A percentile compares a stretch with the other conserved stretches of the same genome.
Conservation (phyloP, 805 yeast genomes). For the Metschnikowia arizonensis region DNA sequence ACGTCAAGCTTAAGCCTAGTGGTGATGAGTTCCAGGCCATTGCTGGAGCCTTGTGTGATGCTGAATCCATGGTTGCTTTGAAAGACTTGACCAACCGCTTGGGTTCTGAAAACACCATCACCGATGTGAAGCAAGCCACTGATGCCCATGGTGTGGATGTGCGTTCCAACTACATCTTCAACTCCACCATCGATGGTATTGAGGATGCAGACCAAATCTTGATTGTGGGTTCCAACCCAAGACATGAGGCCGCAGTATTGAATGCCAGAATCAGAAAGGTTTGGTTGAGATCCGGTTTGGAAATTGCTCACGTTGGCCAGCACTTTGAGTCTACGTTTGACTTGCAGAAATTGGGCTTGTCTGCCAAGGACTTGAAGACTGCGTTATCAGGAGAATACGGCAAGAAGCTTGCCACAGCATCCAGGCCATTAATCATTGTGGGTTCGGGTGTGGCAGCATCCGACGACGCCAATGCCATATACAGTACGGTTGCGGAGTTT, state of each 20-base stretch:
- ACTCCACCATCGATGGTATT: constrained; percentile 72
- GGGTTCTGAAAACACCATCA: constrained; percentile 76
- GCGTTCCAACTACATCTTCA: constrained; percentile 76
- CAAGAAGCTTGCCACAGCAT: constrained; percentile 58
- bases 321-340: constrained; percentile 73
- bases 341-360: constrained; percentile 57
- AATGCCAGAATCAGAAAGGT: constrained; percentile 79
- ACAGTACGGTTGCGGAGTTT: constrained; percentile 57
- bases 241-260: constrained; percentile 86
- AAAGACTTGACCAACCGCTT: constrained; percentile 74
- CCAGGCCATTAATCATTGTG: constrained; percentile 71
- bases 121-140: constrained; percentile 60
- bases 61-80: constrained; percentile 75
- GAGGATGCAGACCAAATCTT: constrained; percentile 80
- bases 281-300: constrained; percentile 67
- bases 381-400: constrained; percentile 72
- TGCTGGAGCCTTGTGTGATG: constrained; percentile 78
- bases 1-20: constrained; percentile 49
- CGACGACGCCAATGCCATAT: constrained; percentile 58
- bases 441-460: constrained; percentile 77
- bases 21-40: constrained; percentile 76
- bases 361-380: constrained; percentile 49
- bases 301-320: constrained; percentile 71
- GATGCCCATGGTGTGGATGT: constrained; percentile 64
- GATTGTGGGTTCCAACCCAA: constrained; percentile 81